Evolutionary conservation across 495 filamentous ascomycete genomes (phyloP).

Genomic region (Hapsidospora chrysogenum): DNA sequence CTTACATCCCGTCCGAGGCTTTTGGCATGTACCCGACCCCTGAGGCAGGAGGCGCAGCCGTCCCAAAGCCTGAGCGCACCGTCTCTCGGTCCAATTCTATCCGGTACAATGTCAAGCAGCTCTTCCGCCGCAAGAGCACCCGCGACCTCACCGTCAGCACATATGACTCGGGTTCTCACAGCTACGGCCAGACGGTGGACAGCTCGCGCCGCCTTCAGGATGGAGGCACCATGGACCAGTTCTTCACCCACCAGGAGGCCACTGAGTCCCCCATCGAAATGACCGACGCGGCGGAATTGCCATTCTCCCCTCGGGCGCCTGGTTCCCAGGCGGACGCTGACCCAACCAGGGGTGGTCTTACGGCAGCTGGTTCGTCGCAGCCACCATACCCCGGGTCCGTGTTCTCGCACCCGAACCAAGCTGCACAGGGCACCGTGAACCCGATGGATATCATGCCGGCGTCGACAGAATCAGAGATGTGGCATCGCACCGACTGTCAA

Average conservation of each 20-base stretch:
- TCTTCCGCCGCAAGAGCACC: constrained; percentile 2
- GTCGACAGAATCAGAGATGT: constrained; percentile 2
- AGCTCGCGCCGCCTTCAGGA: too few species aligned
- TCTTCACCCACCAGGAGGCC: too few species aligned
- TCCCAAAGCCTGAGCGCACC: neutral
- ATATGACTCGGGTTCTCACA: too few species aligned
- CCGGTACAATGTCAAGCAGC: constrained; percentile 2
- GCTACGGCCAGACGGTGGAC: too few species aligned
- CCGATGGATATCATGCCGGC: constrained; percentile 5
- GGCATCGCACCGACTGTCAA: constrained; percentile 3
- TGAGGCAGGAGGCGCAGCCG: neutral
- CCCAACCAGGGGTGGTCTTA: too few species aligned
- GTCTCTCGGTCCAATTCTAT: constrained; percentile 1
- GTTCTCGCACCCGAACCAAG: constrained; percentile 1
- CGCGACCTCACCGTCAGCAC: neutral
- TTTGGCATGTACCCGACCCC: constrained; percentile 1
- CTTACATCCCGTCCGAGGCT: constrained; percentile 2
- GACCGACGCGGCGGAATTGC: too few species aligned
- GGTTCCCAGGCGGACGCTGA: too few species aligned
- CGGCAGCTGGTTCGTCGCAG: too few species aligned
- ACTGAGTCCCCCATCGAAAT: too few species aligned
- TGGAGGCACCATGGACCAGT: too few species aligned
- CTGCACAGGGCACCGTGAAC: constrained; percentile 5
- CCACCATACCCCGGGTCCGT: too few species aligned
- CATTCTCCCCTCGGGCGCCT: too few species aligned